Evolutionary conservation across 805 yeast genomes (phyloP).

Genomic region (Candida mattraensis): DNA sequence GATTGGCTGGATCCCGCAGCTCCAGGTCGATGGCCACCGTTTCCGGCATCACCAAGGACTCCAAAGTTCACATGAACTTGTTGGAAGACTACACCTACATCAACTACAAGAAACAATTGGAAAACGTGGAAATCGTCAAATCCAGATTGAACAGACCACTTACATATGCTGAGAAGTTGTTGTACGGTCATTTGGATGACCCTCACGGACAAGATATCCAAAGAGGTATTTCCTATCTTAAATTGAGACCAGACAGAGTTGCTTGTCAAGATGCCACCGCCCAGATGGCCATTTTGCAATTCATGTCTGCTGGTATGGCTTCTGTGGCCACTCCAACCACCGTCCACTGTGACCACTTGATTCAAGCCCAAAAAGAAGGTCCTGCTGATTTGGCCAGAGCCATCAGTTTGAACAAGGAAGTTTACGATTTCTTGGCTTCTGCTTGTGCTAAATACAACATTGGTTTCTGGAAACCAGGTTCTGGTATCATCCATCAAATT

Average conservation of each 20-base stretch:
- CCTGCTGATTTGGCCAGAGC: constrained; percentile 78
- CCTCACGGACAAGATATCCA: constrained; percentile 73
- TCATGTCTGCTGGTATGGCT: constrained; percentile 94
- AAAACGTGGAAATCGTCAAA: constrained; percentile 82
- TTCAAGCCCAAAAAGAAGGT: constrained; percentile 95
- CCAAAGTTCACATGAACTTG: constrained; percentile 51
- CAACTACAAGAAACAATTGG: constrained; percentile 87
- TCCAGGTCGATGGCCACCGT: constrained; percentile 55
- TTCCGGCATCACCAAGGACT: constrained; percentile 49
- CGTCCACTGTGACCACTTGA: constrained; percentile 97
- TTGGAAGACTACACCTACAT: constrained; percentile 82
- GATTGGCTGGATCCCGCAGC: constrained; percentile 25
- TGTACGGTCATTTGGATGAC: constrained; percentile 87
- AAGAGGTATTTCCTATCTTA: constrained; percentile 89
- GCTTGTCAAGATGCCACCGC: constrained; percentile 99
- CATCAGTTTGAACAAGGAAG: constrained; percentile 86
- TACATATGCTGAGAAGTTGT: constrained; percentile 91
- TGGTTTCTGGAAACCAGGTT: constrained; percentile 99
- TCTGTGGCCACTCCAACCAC: constrained; percentile 90
- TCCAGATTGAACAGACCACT: constrained; percentile 72
- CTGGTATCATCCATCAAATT: constrained; percentile 98
- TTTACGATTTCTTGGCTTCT: constrained; percentile 88
- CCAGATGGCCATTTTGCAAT: constrained; percentile 97
- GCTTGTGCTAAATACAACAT: constrained; percentile 95
- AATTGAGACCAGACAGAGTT: constrained; percentile 94